Percentiles rank a stretch among this genome's conserved stretches.
Conservation (phyloP, 2,329 filamentous ascomycete genomes). For the Pseudogymnoascus sp. region DNA sequence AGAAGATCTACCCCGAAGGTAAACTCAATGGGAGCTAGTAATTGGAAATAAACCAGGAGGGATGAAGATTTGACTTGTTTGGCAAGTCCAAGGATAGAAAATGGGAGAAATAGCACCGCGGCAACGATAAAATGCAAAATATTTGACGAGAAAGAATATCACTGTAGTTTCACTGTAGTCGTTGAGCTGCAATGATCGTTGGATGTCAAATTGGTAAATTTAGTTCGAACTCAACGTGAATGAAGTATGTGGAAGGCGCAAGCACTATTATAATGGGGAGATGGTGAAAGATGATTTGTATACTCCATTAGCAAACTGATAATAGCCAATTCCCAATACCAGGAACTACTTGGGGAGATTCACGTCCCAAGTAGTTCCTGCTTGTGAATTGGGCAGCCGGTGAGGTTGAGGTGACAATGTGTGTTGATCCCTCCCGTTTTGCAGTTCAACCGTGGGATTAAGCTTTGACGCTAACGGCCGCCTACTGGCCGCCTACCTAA, state of each 20-base stretch:
- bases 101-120: neutral
- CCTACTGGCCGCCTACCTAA: neutral
- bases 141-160: neutral
- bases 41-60: neutral
- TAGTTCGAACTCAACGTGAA: neutral
- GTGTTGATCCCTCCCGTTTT: neutral
- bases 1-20: neutral
- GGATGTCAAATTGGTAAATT: neutral
- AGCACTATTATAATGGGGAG: neutral
- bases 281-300: neutral
- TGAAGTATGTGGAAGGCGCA: neutral
- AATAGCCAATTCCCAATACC: neutral
- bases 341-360: neutral
- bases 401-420: neutral
- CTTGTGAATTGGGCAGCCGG: neutral
- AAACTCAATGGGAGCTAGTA: neutral
- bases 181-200: neutral
- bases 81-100: neutral
- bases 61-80: neutral
- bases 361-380: neutral
- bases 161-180: neutral
- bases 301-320: neutral
- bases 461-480: neutral
- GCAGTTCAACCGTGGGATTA: neutral
- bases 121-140: neutral